Percentiles rank a stretch among this genome's conserved stretches.
Evolutionary conservation across 2,329 filamentous ascomycete genomes (phyloP).

Genomic region (Diaporthe nobilis): DNA sequence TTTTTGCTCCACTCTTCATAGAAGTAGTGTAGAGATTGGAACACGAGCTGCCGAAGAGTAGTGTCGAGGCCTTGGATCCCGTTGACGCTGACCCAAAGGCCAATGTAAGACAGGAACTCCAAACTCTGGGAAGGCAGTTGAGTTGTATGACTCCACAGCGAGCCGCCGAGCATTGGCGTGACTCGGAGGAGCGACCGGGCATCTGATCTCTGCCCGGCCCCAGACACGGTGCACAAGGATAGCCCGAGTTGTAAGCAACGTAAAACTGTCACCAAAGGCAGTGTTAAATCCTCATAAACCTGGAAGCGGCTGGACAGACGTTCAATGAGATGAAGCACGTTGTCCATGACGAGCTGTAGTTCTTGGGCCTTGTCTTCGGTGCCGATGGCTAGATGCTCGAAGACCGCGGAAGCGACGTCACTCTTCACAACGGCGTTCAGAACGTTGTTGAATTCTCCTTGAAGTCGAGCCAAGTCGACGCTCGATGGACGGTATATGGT

Average conservation of each 20-base stretch:
- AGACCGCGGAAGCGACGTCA: conserved; percentile 57
- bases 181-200: conserved; percentile 55
- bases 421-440: conserved; percentile 73
- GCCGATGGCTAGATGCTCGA: conserved; percentile 50
- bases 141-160: conserved; percentile 48
- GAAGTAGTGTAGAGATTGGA: conserved; percentile 78
- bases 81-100: conserved; percentile 62
- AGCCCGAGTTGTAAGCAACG: conserved; percentile 84
- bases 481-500: conserved; percentile 79
- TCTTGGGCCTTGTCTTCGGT: conserved; percentile 56
- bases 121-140: conserved; percentile 52
- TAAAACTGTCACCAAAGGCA: conserved; percentile 83
- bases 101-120: conserved; percentile 66
- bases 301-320: conserved; percentile 80
- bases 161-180: conserved; percentile 71
- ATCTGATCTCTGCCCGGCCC: conserved; percentile 33
- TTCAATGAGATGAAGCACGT: conserved; percentile 77
- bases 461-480: conserved; percentile 79
- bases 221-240: conserved; percentile 61
- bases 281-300: conserved; percentile 87
- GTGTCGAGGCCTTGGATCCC: conserved; percentile 57
- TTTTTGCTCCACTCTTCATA: conserved; percentile 86
- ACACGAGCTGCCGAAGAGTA: conserved; percentile 67
- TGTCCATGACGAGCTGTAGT: conserved; percentile 66
- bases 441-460: conserved; percentile 86